Conservation (phyloP, 1,284 basidiomycete genomes). For the Mrakiaceae sp. region DNA sequence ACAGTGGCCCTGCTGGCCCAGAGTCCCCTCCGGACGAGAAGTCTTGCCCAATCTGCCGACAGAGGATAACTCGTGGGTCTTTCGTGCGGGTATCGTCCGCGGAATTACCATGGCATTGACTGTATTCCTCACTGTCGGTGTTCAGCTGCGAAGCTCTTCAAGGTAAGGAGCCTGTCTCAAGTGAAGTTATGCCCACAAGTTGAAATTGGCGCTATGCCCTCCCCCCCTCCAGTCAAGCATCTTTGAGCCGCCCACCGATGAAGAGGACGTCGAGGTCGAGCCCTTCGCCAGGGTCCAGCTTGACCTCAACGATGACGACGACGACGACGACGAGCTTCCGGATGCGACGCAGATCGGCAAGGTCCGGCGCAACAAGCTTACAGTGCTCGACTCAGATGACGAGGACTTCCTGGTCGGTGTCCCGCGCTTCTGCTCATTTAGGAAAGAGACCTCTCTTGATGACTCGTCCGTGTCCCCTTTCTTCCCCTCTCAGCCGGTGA, state of each 20-base stretch:
- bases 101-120: no score
- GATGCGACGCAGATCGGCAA: background rate
- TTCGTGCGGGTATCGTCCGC: background rate
- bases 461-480: background rate
- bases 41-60: constrained; percentile 32
- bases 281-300: background rate
- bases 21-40: constrained; percentile 22
- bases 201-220: background rate
- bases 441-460: background rate
- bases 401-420: background rate
- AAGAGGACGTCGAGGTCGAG: background rate
- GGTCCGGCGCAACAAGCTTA: background rate
- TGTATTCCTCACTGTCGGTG: background rate
- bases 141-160: background rate
- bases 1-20: no score
- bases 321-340: constrained; percentile 5
- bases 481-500: no score
- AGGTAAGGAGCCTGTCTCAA: background rate
- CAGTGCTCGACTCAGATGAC: background rate
- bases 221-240: constrained; percentile 13
- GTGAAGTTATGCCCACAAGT: no score
- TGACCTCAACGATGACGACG: background rate
- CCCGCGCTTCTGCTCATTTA: background rate
- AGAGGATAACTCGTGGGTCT: constrained; percentile 21
- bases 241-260: constrained; percentile 23